Conservation (phyloP, 2,329 filamentous ascomycete species). For the Nigrograna mackinnonii region DNA sequence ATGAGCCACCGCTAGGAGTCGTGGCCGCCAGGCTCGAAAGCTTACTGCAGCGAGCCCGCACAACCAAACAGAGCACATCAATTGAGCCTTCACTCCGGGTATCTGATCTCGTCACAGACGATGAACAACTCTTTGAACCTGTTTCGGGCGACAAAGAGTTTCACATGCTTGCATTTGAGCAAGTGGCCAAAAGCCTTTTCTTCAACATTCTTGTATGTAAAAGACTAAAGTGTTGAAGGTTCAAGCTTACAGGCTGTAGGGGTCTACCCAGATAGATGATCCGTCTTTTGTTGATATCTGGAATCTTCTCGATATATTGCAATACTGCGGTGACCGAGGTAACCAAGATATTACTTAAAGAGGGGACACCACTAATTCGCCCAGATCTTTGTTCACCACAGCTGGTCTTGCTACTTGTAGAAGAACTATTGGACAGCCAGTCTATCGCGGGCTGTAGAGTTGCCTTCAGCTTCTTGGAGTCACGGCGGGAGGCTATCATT, state of each 20-base stretch:
- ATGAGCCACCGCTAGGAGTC: conserved; percentile 24
- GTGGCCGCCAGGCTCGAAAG: conserved; percentile 39
- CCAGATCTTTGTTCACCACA: conserved; percentile 69
- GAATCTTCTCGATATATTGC: conserved; percentile 93
- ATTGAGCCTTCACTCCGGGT: conserved; percentile 51
- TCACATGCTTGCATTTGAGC: conserved; percentile 74
- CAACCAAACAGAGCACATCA: conserved; percentile 42
- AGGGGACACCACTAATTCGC: background rate
- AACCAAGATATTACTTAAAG: conserved; percentile 48
- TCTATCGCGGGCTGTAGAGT: conserved; percentile 88
- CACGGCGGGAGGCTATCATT: conserved; percentile 84
- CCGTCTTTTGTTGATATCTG: conserved; percentile 82
- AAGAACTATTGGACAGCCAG: conserved; percentile 94
- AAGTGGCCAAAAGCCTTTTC: conserved; percentile 79
- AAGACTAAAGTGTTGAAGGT: too few species aligned
- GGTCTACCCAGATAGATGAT: conserved; percentile 74
- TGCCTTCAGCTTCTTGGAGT: conserved; percentile 95
- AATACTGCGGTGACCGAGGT: conserved; percentile 82
- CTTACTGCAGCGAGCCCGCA: conserved; percentile 45
- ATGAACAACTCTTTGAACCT: conserved; percentile 29
- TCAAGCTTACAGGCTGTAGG: too few species aligned
- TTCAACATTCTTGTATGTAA: conserved; percentile 73
- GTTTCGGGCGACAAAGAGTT: conserved; percentile 50
- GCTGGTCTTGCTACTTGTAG: conserved; percentile 85
- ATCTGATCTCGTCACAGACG: conserved; percentile 39